Conservation (phyloP, 2,329 filamentous ascomycete genomes). For the Diplodia mutila region DNA sequence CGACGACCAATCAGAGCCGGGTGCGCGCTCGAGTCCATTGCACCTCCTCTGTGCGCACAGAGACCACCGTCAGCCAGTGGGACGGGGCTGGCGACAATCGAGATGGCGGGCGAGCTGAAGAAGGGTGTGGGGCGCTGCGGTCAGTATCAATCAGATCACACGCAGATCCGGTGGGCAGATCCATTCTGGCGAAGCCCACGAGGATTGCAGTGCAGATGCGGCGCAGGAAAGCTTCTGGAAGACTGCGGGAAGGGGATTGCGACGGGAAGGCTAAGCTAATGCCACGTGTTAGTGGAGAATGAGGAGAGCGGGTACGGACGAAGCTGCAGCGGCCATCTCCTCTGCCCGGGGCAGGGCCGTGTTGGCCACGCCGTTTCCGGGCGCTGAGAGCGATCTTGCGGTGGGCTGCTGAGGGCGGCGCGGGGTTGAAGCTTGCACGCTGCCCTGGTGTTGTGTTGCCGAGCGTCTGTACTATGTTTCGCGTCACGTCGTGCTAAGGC, state of each 20-base stretch:
- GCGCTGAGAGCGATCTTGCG: background rate
- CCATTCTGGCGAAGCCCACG: background rate
- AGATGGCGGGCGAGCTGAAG: background rate
- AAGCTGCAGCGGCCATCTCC: conserved; percentile 10
- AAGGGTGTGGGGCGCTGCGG: background rate
- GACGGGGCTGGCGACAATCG: background rate
- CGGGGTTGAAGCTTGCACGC: conserved; percentile 12
- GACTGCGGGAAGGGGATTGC: conserved; percentile 16
- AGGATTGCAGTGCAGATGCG: background rate
- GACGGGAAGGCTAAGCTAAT: conserved; percentile 15
- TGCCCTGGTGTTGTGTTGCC: conserved; percentile 1
- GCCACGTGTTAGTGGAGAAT: conserved; percentile 19
- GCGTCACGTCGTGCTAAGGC: background rate
- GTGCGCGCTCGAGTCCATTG: background rate
- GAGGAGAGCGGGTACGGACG: conserved; percentile 10
- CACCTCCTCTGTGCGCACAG: background rate
- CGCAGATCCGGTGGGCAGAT: conserved; percentile 18
- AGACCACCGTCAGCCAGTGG: background rate
- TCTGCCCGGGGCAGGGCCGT: background rate
- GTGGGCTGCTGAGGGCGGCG: conserved; percentile 6
- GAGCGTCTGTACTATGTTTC: conserved; percentile 16
- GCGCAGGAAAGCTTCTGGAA: conserved; percentile 18
- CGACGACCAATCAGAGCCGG: conserved; percentile 2
- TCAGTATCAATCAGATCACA: background rate
- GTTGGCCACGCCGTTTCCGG: conserved; percentile 7